Evolutionary conservation across 345 rosid genomes (phyloP), one percentile per base, ranked within the genome.

Genomic region (Firmiana major): DNA sequence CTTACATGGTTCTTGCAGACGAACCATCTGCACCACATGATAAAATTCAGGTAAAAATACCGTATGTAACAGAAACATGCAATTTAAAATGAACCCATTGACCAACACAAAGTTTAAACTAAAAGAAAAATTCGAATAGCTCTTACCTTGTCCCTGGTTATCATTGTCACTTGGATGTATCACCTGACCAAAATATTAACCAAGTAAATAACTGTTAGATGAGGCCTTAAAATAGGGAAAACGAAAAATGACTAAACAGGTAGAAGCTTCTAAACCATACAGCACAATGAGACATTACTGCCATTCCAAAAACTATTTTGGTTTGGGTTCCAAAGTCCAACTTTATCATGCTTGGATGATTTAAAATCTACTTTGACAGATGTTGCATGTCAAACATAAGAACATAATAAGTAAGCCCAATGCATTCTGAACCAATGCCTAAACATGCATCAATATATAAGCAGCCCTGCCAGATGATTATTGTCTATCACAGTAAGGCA

Each of bases 1-100:
- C 66, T 79, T 64, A 85, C 92, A 87, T 87, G 10, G 89, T 91
- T 85, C 95, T 86, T 72, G 68, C 83, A 28, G 94, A 85, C 89
- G 86, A 87, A 75, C 86, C 88, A 81, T 87, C 97, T 93, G 92
- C 87, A 81, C 76, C 5, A 46, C 57, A 81, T 75, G 64, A 48
- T 49, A 68, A 49, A 79, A 28, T 9, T 70, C 53, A 53, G 34
- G 80, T 74, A 49, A 77, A 80, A 64, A 79, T 71, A 38, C 5
- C 49, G 38, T 43, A 74, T 46, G 22, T 24, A 17, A 42, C 54
- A 34, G 21, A 55, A 66, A 24, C 13, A 40, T 8, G 24, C 16
- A 7, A 49, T 57, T 54, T 24, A 9, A 55, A 74, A 49, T 28
- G 28, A 68, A 40, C 0, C 48, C 16, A 55, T 60, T 65, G 28